Evolutionary conservation across 441 rosid genomes (phyloP).

Genomic region (Bocquillonia castaneifolia): DNA sequence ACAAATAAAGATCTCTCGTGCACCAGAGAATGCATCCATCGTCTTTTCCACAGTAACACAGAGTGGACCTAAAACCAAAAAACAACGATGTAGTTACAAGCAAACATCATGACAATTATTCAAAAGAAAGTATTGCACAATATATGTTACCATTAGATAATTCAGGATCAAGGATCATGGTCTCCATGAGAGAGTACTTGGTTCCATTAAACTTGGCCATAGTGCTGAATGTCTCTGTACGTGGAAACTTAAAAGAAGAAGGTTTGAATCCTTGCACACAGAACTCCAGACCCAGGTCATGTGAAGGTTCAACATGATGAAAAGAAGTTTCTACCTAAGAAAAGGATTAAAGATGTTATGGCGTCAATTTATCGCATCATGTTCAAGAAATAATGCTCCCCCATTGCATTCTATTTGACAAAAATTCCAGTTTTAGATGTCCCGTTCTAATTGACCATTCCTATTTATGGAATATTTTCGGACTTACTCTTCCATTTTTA

Average conservation of each 20-base stretch:
- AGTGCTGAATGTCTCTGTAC: conserved; percentile 62
- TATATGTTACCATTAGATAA: conserved; percentile 45
- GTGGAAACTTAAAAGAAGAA: conserved; percentile 66
- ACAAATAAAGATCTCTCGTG: conserved; percentile 71
- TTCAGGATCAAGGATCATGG: conserved; percentile 50
- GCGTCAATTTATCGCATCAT: conserved; percentile 4
- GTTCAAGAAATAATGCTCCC: conserved; percentile 15
- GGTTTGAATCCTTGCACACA: conserved; percentile 55
- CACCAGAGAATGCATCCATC: conserved; percentile 88
- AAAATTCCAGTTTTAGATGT: no score
- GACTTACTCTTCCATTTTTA: no score
- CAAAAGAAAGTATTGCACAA: conserved; percentile 8
- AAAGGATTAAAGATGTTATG: conserved; percentile 12
- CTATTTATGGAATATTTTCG: no score
- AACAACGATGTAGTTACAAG: conserved; percentile 21
- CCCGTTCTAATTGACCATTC: no score
- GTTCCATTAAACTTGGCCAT: conserved; percentile 73
- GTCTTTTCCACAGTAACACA: conserved; percentile 68
- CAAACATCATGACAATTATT: neutral
- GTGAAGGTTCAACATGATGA: conserved; percentile 88
- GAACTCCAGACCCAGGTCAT: conserved; percentile 73
- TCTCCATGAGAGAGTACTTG: conserved; percentile 62
- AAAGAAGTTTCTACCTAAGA: conserved; percentile 65
- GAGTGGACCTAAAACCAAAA: conserved; percentile 51
- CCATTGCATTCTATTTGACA: no score